Evolutionary conservation across 495 filamentous ascomycete genomes (phyloP).

Genomic region (Aspergillus taichungensis): DNA sequence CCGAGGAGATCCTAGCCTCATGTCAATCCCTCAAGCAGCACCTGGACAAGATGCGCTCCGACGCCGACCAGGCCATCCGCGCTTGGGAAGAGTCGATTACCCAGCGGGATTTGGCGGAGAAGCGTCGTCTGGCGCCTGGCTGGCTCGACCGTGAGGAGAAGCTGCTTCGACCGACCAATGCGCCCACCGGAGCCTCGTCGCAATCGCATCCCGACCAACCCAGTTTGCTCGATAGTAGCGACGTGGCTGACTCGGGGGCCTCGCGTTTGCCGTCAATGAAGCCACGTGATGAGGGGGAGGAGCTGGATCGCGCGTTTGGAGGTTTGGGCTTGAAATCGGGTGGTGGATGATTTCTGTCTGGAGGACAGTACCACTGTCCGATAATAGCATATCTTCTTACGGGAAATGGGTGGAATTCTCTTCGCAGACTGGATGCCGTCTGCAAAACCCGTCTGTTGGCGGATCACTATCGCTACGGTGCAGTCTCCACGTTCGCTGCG

Average conservation of each 20-base stretch:
- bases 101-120: conserved; percentile 81
- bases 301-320: conserved; percentile 87
- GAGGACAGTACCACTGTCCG: no score
- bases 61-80: conserved; percentile 55
- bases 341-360: no score
- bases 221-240: conserved; percentile 37
- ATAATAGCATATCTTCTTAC: no score
- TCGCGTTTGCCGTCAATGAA: conserved; percentile 37
- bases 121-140: conserved; percentile 80
- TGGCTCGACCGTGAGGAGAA: conserved; percentile 88
- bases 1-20: conserved; percentile 71
- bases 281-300: conserved; percentile 57
- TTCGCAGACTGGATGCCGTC: no score
- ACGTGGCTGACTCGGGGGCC: conserved; percentile 30
- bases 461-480: no score
- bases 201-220: conserved; percentile 19
- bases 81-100: conserved; percentile 62
- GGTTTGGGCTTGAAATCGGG: conserved; percentile 43
- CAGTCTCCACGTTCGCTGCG: no score
- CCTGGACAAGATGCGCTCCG: conserved; percentile 51
- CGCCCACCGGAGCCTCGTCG: conserved; percentile 4
- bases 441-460: no score
- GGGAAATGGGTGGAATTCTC: no score
- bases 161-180: conserved; percentile 59
- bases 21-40: conserved; percentile 71